phyloP scores from a whole-genome alignment of 2,329 filamentous ascomycete genomes.

The Aureobasidium mangrovei region DNA sequence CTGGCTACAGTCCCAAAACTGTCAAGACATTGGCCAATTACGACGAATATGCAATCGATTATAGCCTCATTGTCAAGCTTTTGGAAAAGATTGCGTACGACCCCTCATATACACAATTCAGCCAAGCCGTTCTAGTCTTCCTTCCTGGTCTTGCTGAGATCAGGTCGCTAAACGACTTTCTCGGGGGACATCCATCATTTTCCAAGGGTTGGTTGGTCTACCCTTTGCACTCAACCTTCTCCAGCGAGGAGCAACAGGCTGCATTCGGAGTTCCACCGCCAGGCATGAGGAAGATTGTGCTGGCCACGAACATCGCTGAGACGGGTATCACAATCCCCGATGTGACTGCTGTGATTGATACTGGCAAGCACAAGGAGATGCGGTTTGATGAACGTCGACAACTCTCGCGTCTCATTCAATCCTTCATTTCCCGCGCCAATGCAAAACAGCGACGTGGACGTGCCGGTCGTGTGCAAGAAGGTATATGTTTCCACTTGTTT shows the following conservation, averaged over 20 bases:
- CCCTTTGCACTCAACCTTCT: constrained; percentile 86
- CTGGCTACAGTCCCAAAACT: constrained; percentile 67
- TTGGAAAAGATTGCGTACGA: constrained; percentile 67
- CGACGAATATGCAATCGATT: constrained; percentile 88
- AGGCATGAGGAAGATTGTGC: constrained; percentile 81
- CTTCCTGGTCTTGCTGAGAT: constrained; percentile 83
- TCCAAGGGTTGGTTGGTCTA: constrained; percentile 73
- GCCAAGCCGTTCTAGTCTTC: constrained; percentile 89
- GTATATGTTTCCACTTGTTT: constrained; percentile 92
- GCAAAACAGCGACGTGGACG: constrained; percentile 90
- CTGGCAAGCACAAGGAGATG: constrained; percentile 96
- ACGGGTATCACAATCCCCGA: constrained; percentile 98
- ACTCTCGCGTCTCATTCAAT: constrained; percentile 81
- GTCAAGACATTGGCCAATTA: constrained; percentile 65
- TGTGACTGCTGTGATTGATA: constrained; percentile 93
- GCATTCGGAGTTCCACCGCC: constrained; percentile 79
- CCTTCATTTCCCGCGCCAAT: constrained; percentile 91
- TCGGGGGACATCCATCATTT: constrained; percentile 69
- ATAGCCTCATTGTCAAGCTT: constrained; percentile 72
- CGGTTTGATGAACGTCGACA: constrained; percentile 89
- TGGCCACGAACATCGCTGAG: constrained; percentile 96
- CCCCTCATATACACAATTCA: constrained; percentile 59
- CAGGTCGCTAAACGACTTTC: constrained; percentile 63
- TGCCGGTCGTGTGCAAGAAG: constrained; percentile 90
- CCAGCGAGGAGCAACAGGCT: constrained; percentile 90